Base-by-base conservation (phyloP, 805 yeast species). In the Ogataea wickerhamii region DNA sequence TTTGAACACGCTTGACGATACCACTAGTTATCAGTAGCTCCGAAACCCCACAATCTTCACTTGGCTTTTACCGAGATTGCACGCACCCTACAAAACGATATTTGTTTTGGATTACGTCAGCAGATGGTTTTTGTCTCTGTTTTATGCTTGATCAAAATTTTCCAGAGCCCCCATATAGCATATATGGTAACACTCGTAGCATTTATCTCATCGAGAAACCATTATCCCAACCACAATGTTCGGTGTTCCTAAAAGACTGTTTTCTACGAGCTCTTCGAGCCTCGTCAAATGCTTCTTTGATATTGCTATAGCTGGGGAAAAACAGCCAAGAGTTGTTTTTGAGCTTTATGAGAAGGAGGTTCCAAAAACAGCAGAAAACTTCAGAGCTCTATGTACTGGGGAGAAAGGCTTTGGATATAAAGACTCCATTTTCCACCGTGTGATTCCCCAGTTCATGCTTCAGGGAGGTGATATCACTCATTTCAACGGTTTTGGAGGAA, bases 321-420 rank as follows among this genome's bases (percentile, higher is more conserved):
- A 66, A 48, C 64, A 66, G 44, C 72, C 70, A 42, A 64, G 78
- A 65, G 72, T 91, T 60, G 74, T 76, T 63, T 91, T 91, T 83
- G 73, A 87, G 67, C 78, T 88, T 63, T 87, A 81, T 80, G 78
- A 83, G 73, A 89, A 85, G 61, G 84, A 82, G 55, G 93, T 84
- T 52, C 97, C 97, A 70, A 89, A 87, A 78, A 89, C 97, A 48
- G 82, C 94, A 52, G 94, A 85, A 70, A 89, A 89, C 77, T 89
- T 89, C 84, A 82, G 95, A 70, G 95, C 95, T 47, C 76, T 89
- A 60, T 74, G 83, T 66, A 88, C 81, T 43, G 76, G 96, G 53
- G 96, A 87, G 71, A 82, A 87, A 74, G 98, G 97, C 40, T 85
- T 73, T 55, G 96, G 96, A 41, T 88, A 80, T 75, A 80, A 80